These are phyloP conservation scores for Colletotrichum caudatum DNA, from an alignment of 2,329 filamentous ascomycete genomes.

Conservation along the genomic window DNA sequence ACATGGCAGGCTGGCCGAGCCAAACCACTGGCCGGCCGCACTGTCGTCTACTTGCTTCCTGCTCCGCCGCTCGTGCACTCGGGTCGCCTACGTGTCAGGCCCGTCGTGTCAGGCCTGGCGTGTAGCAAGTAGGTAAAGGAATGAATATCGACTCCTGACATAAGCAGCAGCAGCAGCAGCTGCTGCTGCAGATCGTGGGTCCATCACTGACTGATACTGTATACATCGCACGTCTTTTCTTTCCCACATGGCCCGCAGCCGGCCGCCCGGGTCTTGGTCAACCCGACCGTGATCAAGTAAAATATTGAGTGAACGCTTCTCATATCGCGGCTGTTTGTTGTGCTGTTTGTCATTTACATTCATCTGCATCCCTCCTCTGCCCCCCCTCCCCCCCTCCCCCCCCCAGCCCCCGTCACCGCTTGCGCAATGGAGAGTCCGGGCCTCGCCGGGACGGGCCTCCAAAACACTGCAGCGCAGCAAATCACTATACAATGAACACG, in stretches of 20 bases:
- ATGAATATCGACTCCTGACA: not conserved
- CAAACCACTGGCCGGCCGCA: not conserved
- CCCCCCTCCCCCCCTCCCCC: too few relatives aligned
- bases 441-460: conserved; percentile 39
- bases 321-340: not conserved
- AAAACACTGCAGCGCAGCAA: not conserved
- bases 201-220: fast-evolving
- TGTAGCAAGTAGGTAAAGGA: not conserved
- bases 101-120: not conserved
- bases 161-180: not conserved
- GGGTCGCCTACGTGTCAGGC: conserved; percentile 5
- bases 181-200: not conserved
- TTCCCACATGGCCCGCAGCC: not conserved
- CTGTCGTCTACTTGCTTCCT: not conserved
- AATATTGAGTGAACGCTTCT: too few relatives aligned
- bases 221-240: not conserved
- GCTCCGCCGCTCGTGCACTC: conserved; percentile 3
- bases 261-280: not conserved
- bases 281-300: not conserved
- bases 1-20: too few relatives aligned
- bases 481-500: conserved; percentile 11
- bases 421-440: conserved; percentile 5
- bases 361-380: too few relatives aligned
- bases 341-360: not conserved
- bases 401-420: not conserved